These are phyloP conservation scores for Verticillium isaacii DNA, from an alignment of 2,329 filamentous ascomycete species.

Conservation along the genomic window DNA sequence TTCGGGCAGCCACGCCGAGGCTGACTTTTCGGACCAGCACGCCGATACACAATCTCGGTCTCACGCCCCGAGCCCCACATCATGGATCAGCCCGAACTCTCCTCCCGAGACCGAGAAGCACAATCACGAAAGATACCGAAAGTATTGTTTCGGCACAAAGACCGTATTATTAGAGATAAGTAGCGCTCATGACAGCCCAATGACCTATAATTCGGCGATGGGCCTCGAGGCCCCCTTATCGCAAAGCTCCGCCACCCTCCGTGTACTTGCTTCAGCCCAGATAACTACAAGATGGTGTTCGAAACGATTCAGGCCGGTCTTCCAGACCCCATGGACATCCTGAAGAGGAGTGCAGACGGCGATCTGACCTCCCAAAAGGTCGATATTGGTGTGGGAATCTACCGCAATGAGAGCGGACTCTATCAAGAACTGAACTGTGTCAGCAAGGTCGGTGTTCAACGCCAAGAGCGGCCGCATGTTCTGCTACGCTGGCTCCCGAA, in stretches of 20 bases:
- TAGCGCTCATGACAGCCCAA: no score
- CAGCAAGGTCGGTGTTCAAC: constrained; percentile 12
- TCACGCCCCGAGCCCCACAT: not conserved
- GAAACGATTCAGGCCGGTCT: constrained; percentile 18
- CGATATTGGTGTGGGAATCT: constrained; percentile 30
- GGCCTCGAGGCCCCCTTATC: not conserved
- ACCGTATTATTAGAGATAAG: no score
- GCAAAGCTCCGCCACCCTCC: not conserved
- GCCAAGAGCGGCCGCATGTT: no score
- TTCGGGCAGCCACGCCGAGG: not conserved
- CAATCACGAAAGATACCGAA: no score
- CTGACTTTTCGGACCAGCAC: not conserved
- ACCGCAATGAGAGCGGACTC: constrained; percentile 24
- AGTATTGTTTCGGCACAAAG: no score
- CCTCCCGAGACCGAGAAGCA: no score
- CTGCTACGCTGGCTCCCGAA: not conserved
- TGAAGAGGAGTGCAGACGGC: constrained; percentile 24
- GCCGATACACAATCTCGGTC: not conserved
- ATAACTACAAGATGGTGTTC: constrained; percentile 15
- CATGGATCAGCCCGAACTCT: not conserved
- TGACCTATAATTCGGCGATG: no score
- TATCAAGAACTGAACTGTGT: constrained; percentile 25
- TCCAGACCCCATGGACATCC: constrained; percentile 24
- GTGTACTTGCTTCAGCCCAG: not conserved
- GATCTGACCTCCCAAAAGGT: constrained; percentile 24